Evolutionary conservation across 2,329 filamentous ascomycete species (phyloP), one percentile per base, ranked within the genome.

Genomic region (Penicillium hordei): DNA sequence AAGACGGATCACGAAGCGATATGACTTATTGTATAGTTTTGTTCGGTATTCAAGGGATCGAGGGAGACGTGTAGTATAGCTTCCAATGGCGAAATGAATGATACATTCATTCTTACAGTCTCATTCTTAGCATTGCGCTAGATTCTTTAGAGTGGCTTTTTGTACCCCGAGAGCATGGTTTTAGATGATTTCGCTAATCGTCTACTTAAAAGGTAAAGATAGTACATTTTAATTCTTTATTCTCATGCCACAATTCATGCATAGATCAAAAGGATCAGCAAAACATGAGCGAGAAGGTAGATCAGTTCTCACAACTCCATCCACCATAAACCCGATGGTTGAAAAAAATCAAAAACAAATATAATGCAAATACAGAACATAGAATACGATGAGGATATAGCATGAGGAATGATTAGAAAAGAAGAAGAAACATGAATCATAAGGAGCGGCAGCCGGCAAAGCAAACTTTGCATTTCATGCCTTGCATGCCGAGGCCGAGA

Each of bases 381-480:
- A 34, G 23, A 44, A 48, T 27, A 48, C 34, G 19, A 54, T 29
- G 38, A 56, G 23, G 52, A 55, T 53, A 57, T 49, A 52, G 36
- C 53, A 52, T 43, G 53, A 44, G 39, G 27, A 40, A 49, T 42
- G 40, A 51, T 46, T 53, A 58, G 31, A 33, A 9, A n/a, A 42
- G 5, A n/a, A 34, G 23, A 60, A 38, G 52, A 46, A 58, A 63
- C 64, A 62, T 68, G 55, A 68, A 60, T 67, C 66, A 43, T 68
- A 42, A 67, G 21, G 53, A 45, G 39, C 39, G 33, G 23, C 31
- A 19, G 29, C 29, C 43, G 31, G 25, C 38, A 36, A 38, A 23
- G 31, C 19, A 31, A 52, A 29, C 23, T 43, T 15, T 15, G 29
- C 57, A 46, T 31, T 42, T 39, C 39, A 42, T 48, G 23, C 46